Evolutionary conservation across 768 basidiomycete genomes (phyloP), one percentile per base, ranked within the genome.

Genomic region (Rhizopogon roseolus): DNA sequence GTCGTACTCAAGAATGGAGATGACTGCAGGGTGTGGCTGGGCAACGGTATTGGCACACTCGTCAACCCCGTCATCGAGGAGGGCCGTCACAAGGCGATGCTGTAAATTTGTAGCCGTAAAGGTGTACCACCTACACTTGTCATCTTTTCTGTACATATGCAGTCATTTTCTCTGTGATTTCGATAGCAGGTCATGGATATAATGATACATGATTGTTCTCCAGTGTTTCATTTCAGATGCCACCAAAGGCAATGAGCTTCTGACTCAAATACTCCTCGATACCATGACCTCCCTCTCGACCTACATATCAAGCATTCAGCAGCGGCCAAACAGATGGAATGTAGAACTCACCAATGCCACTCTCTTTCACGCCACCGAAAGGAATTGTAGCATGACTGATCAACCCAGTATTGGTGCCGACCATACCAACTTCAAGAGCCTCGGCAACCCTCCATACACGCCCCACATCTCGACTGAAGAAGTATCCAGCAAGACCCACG

Each of bases 401-500:
- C 53, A 85, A 49, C 3, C 88, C 88, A 1, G 90, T 90, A 69
- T 94, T 94, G 45, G 80, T 76, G 32, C 90, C 91, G 22, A 95
- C 91, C 85, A 87, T 98, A 5, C 95, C 96, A 6, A 95, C 93
- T 70, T 99, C 93, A 28, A 98, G 75, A 59, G 79, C 87, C 74
- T 97, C 97, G 14, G 95, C 93, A 16, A 99, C 94, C 40, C 96
- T 81, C 90, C 92, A 98, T 41, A 91, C 86, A 38, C 95, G 74
- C 3, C 92, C 90, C 5, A 97, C 77, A 65, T 98, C 96, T 38
- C 82, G 71, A 36, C 84, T 81, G 77, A 85, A 99, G 77, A 98
- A 95, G 72, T 98, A 97, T 5, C 94, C 95, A 17, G 96, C 93
- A 22, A 99, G 76, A 0, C 97, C 97, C 27, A 89, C 82, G 17